Base-by-base conservation (phyloP, 164 flowering plant species). In the Warburgia ugandensis region DNA sequence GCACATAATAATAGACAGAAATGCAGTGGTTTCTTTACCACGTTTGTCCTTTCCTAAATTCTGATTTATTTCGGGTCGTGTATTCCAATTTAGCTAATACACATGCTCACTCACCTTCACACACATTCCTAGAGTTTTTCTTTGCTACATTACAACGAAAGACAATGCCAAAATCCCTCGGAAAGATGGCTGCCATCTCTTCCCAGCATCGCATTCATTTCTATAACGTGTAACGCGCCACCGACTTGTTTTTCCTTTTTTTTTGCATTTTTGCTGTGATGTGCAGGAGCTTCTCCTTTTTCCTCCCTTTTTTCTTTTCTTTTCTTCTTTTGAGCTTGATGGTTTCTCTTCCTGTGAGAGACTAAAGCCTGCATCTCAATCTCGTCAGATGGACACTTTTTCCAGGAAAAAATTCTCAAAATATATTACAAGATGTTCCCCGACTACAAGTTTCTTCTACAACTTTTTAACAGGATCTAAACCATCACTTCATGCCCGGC, bases 31-130 rank as follows among this genome's bases (percentile, higher is more conserved):
- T 23, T 42, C 26, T 50, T 42, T 44, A 47, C 63, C 56, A 33
- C 52, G 59, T 69, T 72, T 65, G 71, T 68, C 75, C 64, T 73
- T 66, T 59, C 51, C 66, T 69, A 44, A 50, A 54, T 43, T 63
- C 25, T 56, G 11, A 26, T 39, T 49, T 56, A 56, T 27, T 48
- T 52, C 30, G 47, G 56, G 56, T 62, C 52, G 25, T 45, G 45
- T 59, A 53, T 13, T 45, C 71, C 55, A 27, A 63, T 66, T 66
- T 56, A 40, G 66, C 59, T 60, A 40, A 52, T 32, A 22, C 56
- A 20, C 42, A 21, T 21, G 20, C 45, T 11, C 36, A 32, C n/a
- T n/a, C 52, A 29, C 39, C 28, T 25, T 50, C 39, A 50, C 56
- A 52, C 59, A 30, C 30, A 27, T 57, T 63, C 64, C 54, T 62